A percentile compares a stretch with the other conserved stretches of the same genome.
Evolutionary conservation across 202 grass and related monocot species (phyloP).

Genomic region (Zoysia matrella): DNA sequence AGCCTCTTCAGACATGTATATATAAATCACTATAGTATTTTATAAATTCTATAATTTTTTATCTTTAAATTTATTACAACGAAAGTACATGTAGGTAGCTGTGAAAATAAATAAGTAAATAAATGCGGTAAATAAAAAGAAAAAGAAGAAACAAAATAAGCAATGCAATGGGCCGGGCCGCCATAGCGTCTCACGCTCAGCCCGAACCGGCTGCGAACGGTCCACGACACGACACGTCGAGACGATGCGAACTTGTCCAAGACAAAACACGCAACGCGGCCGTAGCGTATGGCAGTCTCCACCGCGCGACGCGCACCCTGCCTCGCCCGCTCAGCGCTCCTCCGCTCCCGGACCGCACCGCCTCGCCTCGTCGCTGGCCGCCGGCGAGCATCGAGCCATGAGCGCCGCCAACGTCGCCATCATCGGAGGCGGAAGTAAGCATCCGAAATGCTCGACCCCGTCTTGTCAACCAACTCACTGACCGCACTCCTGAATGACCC

Average conservation of each 20-base stretch:
- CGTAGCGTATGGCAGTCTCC: not conserved
- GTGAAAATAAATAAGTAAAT: too few relatives aligned
- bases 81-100: too few relatives aligned
- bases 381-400: constrained; percentile 38
- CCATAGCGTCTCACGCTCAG: not conserved
- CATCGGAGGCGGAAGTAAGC: constrained; percentile 84
- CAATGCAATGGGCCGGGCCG: not conserved
- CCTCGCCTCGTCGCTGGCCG: not conserved
- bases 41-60: too few relatives aligned
- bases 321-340: not conserved
- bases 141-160: not conserved
- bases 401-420: constrained; percentile 66
- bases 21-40: too few relatives aligned
- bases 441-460: not conserved
- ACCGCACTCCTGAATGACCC: constrained; percentile 21
- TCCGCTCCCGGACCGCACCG: not conserved
- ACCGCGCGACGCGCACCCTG: not conserved
- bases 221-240: constrained; percentile 47
- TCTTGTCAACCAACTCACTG: not conserved
- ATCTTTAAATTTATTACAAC: too few relatives aligned
- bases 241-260: not conserved
- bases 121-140: too few relatives aligned
- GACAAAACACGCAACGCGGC: not conserved
- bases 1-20: too few relatives aligned
- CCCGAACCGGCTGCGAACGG: constrained; percentile 12